Conservation (phyloP, 352 stramenopile species). For the Hyaloperonospora brassicae region DNA sequence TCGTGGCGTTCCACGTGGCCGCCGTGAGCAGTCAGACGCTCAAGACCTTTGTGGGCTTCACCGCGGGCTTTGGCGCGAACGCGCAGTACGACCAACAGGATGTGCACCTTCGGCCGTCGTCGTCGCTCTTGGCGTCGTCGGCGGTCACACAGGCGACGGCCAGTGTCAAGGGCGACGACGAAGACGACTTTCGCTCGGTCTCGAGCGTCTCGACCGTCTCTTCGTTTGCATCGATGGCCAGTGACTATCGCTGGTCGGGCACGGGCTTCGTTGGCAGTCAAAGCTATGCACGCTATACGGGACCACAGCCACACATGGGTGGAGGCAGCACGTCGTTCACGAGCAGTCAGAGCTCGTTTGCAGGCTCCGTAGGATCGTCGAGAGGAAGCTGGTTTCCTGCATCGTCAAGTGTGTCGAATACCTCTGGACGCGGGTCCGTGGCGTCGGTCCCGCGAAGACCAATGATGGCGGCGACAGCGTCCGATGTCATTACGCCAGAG, state of each 20-base stretch:
- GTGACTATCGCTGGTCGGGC: slow-evolving; percentile 75
- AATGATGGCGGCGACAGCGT: slow-evolving; percentile 59
- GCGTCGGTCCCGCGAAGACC: slow-evolving; percentile 32
- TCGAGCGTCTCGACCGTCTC: slow-evolving; percentile 60
- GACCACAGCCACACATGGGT: slow-evolving; percentile 11
- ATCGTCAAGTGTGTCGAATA: slow-evolving; percentile 20
- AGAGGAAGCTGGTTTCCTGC: slow-evolving; percentile 60
- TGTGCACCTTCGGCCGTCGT: slow-evolving; percentile 41
- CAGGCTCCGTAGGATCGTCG: slow-evolving; percentile 14
- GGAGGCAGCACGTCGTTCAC: slow-evolving; percentile 11
- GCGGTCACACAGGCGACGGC: slow-evolving; percentile 34
- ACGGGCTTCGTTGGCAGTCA: slow-evolving; percentile 67
- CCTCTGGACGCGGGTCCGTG: slow-evolving; percentile 17
- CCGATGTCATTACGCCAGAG: slow-evolving; percentile 58
- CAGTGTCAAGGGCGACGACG: slow-evolving; percentile 69
- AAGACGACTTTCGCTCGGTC: slow-evolving; percentile 74
- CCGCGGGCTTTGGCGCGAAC: slow-evolving; percentile 67
- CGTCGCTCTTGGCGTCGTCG: slow-evolving; percentile 53
- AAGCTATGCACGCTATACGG: slow-evolving; percentile 47
- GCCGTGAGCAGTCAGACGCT: slow-evolving; percentile 69
- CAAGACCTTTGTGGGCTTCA: slow-evolving; percentile 72
- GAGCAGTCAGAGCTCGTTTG: slow-evolving; percentile 29
- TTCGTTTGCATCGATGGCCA: slow-evolving; percentile 36
- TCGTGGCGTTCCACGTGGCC: slow-evolving; percentile 70
- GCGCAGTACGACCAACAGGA: slow-evolving; percentile 62